These are phyloP conservation scores for Ettlia oleoabundans DNA, from an alignment of 139 green algal genomes.

Conservation along the genomic window DNA sequence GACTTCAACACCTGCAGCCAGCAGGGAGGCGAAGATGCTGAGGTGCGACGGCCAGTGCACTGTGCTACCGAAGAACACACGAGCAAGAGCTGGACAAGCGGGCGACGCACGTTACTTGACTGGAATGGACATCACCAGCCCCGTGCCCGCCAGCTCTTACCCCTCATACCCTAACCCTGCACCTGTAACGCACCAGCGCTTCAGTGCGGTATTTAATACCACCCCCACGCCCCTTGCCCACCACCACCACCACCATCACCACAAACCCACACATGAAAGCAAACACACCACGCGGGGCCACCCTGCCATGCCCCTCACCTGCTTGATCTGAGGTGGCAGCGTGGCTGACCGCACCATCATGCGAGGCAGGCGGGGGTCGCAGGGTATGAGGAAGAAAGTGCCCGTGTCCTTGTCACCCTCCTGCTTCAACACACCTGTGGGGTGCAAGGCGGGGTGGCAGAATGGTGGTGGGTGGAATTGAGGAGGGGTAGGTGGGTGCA, in stretches of 20 bases:
- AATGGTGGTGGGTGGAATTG: too few relatives aligned
- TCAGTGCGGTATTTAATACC: too few relatives aligned
- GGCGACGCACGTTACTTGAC: too few relatives aligned
- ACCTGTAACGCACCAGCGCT: too few relatives aligned
- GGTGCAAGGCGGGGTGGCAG: not conserved
- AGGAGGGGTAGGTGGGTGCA: too few relatives aligned
- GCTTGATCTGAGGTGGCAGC: slow-evolving; percentile 51
- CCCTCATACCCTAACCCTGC: too few relatives aligned
- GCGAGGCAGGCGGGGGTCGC: slow-evolving; percentile 72
- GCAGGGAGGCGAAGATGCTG: slow-evolving; percentile 61
- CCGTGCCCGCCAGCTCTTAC: too few relatives aligned
- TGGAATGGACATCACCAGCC: too few relatives aligned
- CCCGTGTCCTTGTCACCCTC: slow-evolving; percentile 15
- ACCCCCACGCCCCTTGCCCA: not conserved
- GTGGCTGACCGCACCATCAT: slow-evolving; percentile 75
- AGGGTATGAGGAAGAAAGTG: slow-evolving; percentile 63
- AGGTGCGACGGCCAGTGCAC: not conserved
- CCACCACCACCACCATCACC: not conserved
- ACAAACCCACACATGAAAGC: too few relatives aligned
- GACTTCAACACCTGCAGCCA: slow-evolving; percentile 57
- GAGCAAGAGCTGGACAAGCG: too few relatives aligned
- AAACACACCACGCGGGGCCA: not conserved
- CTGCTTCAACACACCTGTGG: slow-evolving; percentile 56
- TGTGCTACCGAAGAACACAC: too few relatives aligned
- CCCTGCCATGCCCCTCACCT: slow-evolving; percentile 79